Evolutionary conservation across 2,329 filamentous ascomycete species (phyloP).

Genomic region (Pestalotiopsis sp.): DNA sequence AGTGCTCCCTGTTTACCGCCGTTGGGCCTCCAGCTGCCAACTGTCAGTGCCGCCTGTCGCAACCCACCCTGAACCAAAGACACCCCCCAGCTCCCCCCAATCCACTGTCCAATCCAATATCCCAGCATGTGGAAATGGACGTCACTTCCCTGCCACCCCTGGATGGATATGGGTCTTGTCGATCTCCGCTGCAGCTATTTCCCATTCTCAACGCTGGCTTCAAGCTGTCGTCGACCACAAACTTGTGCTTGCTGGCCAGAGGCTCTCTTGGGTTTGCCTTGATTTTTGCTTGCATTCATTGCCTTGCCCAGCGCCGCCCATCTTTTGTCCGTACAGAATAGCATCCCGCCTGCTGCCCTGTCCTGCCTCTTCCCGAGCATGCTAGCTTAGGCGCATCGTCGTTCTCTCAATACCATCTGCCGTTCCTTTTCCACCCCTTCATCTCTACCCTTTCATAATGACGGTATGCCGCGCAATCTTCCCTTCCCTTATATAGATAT

Average conservation of each 20-base stretch:
- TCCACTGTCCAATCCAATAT: background rate
- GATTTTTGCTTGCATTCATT: background rate
- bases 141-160: slow-evolving; percentile 5
- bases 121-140: slow-evolving; percentile 3
- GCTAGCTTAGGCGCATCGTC: slow-evolving; percentile 1
- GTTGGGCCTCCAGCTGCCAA: background rate
- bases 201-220: background rate
- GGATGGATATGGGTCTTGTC: background rate
- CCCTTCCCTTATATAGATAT: background rate
- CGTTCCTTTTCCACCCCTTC: background rate
- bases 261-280: background rate
- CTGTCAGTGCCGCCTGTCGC: background rate
- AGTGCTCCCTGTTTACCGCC: background rate
- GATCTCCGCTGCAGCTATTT: background rate
- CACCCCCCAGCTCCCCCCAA: background rate
- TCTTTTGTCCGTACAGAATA: background rate
- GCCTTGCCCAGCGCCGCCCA: background rate
- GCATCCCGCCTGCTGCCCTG: background rate
- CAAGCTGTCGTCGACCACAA: background rate
- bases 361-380: background rate
- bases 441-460: background rate
- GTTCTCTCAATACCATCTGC: background rate
- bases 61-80: background rate
- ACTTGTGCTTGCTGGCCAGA: background rate
- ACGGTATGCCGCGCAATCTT: slow-evolving; percentile 1